Conservation (phyloP, 1,284 basidiomycete genomes). For the Megacollybia platyphylla region DNA sequence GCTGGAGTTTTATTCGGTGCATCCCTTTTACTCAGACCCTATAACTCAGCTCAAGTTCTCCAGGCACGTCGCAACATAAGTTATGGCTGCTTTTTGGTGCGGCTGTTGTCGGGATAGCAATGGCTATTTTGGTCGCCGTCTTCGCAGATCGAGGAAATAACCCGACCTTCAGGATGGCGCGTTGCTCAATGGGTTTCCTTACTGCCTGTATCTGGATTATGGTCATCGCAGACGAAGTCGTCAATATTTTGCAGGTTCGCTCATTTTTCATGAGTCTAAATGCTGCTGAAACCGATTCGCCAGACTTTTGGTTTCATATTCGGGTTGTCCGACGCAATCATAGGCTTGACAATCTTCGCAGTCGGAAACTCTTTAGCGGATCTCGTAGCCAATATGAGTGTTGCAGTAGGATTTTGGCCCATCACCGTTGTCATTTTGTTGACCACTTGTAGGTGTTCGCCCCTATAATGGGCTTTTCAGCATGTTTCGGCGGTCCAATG, state of each 20-base stretch:
- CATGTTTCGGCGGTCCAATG: slow-evolving; percentile 93
- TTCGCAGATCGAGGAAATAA: slow-evolving; percentile 53
- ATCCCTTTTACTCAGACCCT: slow-evolving; percentile 13
- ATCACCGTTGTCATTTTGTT: slow-evolving; percentile 3
- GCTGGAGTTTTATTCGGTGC: slow-evolving; percentile 63
- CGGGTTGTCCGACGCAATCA: slow-evolving; percentile 93
- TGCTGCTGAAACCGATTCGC: slow-evolving; percentile 4
- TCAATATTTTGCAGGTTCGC: slow-evolving; percentile 71
- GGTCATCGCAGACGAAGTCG: slow-evolving; percentile 90
- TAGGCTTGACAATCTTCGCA: slow-evolving; percentile 93
- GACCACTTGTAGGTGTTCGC: slow-evolving; percentile 46
- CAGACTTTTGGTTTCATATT: slow-evolving; percentile 89
- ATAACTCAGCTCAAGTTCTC: background rate
- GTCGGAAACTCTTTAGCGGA: slow-evolving; percentile 94
- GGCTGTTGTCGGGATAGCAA: slow-evolving; percentile 37
- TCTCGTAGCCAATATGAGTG: slow-evolving; percentile 92
- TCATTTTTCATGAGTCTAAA: background rate
- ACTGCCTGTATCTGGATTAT: slow-evolving; percentile 92
- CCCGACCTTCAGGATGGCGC: slow-evolving; percentile 49
- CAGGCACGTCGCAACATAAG: slow-evolving; percentile 45
- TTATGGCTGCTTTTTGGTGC: slow-evolving; percentile 46
- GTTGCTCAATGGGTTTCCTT: slow-evolving; percentile 82
- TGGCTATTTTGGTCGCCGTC: slow-evolving; percentile 43
- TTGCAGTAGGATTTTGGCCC: slow-evolving; percentile 43
- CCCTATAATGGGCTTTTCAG: slow-evolving; percentile 85